Evolutionary conservation across 2,329 filamentous ascomycete genomes (phyloP), one percentile per base, ranked within the genome.

Genomic region (Pyrenochaeta sp.): DNA sequence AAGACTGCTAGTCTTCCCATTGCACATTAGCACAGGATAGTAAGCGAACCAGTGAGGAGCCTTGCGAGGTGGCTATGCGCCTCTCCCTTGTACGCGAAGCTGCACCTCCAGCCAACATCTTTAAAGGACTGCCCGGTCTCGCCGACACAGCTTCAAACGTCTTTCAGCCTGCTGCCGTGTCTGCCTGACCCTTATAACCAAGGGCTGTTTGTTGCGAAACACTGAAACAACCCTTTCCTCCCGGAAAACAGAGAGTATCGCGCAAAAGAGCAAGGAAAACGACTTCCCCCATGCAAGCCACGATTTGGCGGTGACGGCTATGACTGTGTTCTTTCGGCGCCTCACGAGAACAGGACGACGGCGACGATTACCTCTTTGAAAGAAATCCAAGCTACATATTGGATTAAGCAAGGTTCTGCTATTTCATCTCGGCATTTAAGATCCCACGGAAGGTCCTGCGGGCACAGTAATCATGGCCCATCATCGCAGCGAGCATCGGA

Each of bases 301-400:
- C 44, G n/a, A 15, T 35, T 41, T 39, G 39, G 40, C 42, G 43
- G 36, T 39, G 42, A 49, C 45, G 51, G 51, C 44, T 46, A 57
- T 57, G 54, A 48, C 41, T 48, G 44, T 39, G 45, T 29, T 46
- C 38, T 41, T 46, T n/a, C n/a, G n/a, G 48, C 48, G 44, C 50
- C 44, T 45, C 35, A 45, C 43, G 35, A 34, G 41, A 35, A 41
- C 44, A 44, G 45, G 51, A 47, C 40, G 44, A 44, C 45, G 51
- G 47, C 48, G 51, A 48, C 46, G 50, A 40, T 37, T 53, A 41
- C 38, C 52, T 35, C 45, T 41, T 34, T 57, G 51, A 55, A 37
- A 37, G 41, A 30, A 41, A 28, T 38, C 35, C 29, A 37, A 23
- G 23, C 35, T 20, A 3, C 17, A 17, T 8, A 4, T 18, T 34